phyloP scores from a whole-genome alignment of 495 filamentous ascomycete species.

The Neurospora sp. region DNA sequence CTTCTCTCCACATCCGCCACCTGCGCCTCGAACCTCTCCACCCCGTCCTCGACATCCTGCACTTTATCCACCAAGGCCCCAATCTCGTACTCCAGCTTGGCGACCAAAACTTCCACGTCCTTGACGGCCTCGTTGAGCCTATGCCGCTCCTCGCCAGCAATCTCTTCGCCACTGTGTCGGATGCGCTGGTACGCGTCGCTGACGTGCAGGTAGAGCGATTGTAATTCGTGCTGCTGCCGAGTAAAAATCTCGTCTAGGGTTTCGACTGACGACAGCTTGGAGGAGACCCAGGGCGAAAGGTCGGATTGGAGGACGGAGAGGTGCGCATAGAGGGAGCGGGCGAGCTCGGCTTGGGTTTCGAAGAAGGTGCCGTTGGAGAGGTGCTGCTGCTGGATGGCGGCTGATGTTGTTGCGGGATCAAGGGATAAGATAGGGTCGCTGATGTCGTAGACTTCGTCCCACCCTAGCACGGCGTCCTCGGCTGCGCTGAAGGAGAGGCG shows the following conservation, averaged over 20 bases:
- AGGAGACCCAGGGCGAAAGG: conserved; percentile 55
- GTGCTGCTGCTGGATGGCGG: not conserved
- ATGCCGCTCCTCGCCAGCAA: conserved; percentile 55
- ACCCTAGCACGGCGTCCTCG: conserved; percentile 75
- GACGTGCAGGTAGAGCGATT: conserved; percentile 57
- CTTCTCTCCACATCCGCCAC: conserved; percentile 70
- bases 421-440: conserved; percentile 13
- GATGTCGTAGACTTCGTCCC: conserved; percentile 43
- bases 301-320: conserved; percentile 39
- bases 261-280: conserved; percentile 53
- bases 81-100: conserved; percentile 92
- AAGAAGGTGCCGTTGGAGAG: not conserved
- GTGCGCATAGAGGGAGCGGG: conserved; percentile 45
- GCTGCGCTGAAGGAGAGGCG: conserved; percentile 82
- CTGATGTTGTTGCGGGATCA: conserved; percentile 23
- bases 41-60: conserved; percentile 77
- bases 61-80: conserved; percentile 70
- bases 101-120: conserved; percentile 72
- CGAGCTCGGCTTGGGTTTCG: conserved; percentile 40
- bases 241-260: conserved; percentile 50
- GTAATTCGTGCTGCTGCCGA: conserved; percentile 54
- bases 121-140: conserved; percentile 64
- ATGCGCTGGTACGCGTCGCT: conserved; percentile 52
- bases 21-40: conserved; percentile 70
- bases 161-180: conserved; percentile 54